These are phyloP conservation scores for Mortierella sp. DNA, from an alignment of 371 early-diverging fungal species.

Conservation along the genomic window DNA sequence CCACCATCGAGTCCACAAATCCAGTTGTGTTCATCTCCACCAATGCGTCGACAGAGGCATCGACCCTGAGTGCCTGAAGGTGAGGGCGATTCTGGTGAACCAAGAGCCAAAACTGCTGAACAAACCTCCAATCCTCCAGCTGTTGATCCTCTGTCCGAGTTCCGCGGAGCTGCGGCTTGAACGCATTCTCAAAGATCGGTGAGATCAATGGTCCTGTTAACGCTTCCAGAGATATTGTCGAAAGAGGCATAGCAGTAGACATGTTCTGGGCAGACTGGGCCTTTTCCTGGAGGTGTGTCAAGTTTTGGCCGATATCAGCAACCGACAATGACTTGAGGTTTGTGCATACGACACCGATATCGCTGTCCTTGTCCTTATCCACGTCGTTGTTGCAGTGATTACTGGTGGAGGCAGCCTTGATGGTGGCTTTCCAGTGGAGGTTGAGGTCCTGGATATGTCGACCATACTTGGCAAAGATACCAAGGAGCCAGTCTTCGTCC, in stretches of 20 bases:
- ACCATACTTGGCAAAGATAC: constrained; percentile 1
- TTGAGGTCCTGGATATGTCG: background rate
- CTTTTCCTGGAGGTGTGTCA: background rate
- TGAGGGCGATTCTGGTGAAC: background rate
- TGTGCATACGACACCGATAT: background rate
- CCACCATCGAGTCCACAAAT: background rate
- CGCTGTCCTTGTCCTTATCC: too few relatives aligned
- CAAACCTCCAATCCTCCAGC: background rate
- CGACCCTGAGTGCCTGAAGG: background rate
- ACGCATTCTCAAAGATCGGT: background rate
- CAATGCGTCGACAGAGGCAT: background rate
- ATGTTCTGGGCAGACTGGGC: background rate
- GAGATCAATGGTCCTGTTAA: background rate
- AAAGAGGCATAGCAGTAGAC: background rate
- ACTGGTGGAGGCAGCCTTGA: background rate
- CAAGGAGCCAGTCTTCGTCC: background rate
- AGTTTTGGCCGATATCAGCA: background rate
- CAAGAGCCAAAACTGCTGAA: constrained; percentile 6
- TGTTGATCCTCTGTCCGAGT: background rate
- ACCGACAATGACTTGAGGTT: background rate
- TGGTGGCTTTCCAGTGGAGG: background rate
- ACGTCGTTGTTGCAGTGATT: background rate
- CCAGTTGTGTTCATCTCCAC: background rate
- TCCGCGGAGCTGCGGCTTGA: background rate
- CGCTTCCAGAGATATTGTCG: background rate